These are phyloP conservation scores for Limnanthes douglasii DNA, from an alignment of 345 rosid genomes.

Conservation along the genomic window DNA sequence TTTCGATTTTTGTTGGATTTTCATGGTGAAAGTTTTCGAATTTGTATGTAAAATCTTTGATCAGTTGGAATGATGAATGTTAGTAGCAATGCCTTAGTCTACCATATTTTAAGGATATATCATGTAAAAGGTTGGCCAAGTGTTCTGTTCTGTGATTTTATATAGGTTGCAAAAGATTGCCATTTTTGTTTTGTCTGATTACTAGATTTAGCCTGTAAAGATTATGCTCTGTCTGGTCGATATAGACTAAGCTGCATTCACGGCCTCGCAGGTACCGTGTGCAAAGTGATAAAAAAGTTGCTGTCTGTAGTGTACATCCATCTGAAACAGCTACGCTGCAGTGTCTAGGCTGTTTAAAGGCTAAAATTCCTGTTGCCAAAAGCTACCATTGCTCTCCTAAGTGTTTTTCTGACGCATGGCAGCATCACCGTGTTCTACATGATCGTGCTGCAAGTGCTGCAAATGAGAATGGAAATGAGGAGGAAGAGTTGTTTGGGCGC, in stretches of 20 bases:
- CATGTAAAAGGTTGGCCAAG: too few species aligned
- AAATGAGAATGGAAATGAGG: conserved; percentile 74
- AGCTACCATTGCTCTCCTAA: conserved; percentile 92
- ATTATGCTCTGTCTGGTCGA: too few species aligned
- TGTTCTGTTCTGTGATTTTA: too few species aligned
- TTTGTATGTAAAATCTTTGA: too few species aligned
- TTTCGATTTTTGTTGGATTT: not conserved
- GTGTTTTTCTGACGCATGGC: conserved; percentile 97
- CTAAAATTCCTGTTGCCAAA: conserved; percentile 68
- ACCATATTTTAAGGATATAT: too few species aligned
- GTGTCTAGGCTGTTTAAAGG: conserved; percentile 81
- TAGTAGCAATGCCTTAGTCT: too few species aligned
- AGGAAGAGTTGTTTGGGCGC: conserved; percentile 82
- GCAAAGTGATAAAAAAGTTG: conserved; percentile 82
- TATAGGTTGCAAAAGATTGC: not conserved
- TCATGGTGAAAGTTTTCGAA: not conserved
- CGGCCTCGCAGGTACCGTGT: conserved; percentile 63
- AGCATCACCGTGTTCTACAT: conserved; percentile 90
- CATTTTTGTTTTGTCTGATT: not conserved
- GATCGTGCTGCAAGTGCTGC: conserved; percentile 85
- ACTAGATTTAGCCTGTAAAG: not conserved
- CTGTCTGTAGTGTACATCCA: conserved; percentile 86
- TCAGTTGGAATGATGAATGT: too few species aligned
- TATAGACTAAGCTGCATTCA: not conserved
- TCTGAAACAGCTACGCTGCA: conserved; percentile 81